Conservation (phyloP, 2,329 filamentous ascomycete genomes). For the Claviceps sp. region DNA sequence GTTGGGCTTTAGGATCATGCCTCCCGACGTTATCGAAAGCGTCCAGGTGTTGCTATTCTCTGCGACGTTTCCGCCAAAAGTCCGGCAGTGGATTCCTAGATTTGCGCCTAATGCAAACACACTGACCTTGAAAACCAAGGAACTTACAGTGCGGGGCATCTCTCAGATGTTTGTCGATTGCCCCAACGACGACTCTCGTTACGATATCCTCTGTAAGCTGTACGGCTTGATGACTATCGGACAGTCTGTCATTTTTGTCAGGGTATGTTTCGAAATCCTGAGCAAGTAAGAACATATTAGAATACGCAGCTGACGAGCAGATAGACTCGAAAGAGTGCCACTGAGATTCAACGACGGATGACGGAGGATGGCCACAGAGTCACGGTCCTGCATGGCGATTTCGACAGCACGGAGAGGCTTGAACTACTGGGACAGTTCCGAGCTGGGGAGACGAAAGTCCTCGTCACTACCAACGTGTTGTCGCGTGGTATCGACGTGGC, state of each 20-base stretch:
- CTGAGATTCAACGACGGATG: slow-evolving; percentile 78
- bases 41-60: slow-evolving; percentile 94
- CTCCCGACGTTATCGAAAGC: slow-evolving; percentile 42
- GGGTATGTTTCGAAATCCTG: slow-evolving; percentile 36
- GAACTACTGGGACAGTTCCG: slow-evolving; percentile 77
- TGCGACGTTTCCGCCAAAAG: slow-evolving; percentile 78
- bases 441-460: slow-evolving; percentile 75
- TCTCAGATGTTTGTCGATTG: slow-evolving; percentile 98
- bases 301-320: slow-evolving; percentile 8
- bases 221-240: slow-evolving; percentile 95
- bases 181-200: slow-evolving; percentile 68
- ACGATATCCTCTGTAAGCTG: slow-evolving; percentile 75
- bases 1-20: slow-evolving; percentile 30
- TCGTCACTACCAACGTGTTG: slow-evolving; percentile 95
- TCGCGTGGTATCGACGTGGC: slow-evolving; percentile 88
- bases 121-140: slow-evolving; percentile 76
- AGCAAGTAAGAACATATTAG: background rate
- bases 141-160: slow-evolving; percentile 92
- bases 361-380: slow-evolving; percentile 80
- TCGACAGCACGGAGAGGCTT: slow-evolving; percentile 76
- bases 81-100: slow-evolving; percentile 67
- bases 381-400: slow-evolving; percentile 74
- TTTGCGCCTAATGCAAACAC: slow-evolving; percentile 81
- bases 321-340: slow-evolving; percentile 74
- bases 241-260: slow-evolving; percentile 96